Base-by-base conservation (phyloP, 306 rosid genomes). In the Cicer pinnatifidum region DNA sequence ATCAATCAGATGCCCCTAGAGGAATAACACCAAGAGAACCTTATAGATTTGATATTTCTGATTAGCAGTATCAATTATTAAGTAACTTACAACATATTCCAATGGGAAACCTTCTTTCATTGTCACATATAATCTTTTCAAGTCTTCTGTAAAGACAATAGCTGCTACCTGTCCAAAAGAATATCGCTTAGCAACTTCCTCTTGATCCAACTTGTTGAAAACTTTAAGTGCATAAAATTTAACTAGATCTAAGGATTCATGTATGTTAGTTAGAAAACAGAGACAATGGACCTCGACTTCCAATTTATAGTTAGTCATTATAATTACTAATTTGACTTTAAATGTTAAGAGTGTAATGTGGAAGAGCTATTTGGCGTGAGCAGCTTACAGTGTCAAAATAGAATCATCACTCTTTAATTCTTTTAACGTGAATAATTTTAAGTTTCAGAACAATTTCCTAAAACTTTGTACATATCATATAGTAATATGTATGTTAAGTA, bases 41-140 rank as follows among this genome's bases (percentile, higher is more conserved):
- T 19, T 45, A 44, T 41, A 79, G 78, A 74, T 40, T 70, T 77
- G 38, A 80, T 75, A 75, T 46, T 78, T 73, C 65, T 59, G 11
- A 71, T 56, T 74, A 59, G 66, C 83, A 37, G 12, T n/a, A 51
- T 72, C 67, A 75, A 56, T 38, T 61, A 68, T 54, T 16, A 60
- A 62, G 78, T 62, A 68, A 89, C 99, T 85, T 87, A 91, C 99
- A 6, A 86, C 85, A 83, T 84, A 94, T 82, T 94, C 99, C 73
- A 87, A 52, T 61, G 99, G 99, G 80, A 94, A 94, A 63, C 99
- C 97, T 83, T 91, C 96, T 86, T 91, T 94, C 99, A 94, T 91
- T 11, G 92, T 91, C 63, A 89, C 95, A 61, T 87, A 91, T 80
- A 88, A 80, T 80, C 92, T 86, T 80, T 91, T 94, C 46, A 94